Evolutionary conservation across 2,329 filamentous ascomycete genomes (phyloP).

Genomic region (Microdochium trichocladiopsis): DNA sequence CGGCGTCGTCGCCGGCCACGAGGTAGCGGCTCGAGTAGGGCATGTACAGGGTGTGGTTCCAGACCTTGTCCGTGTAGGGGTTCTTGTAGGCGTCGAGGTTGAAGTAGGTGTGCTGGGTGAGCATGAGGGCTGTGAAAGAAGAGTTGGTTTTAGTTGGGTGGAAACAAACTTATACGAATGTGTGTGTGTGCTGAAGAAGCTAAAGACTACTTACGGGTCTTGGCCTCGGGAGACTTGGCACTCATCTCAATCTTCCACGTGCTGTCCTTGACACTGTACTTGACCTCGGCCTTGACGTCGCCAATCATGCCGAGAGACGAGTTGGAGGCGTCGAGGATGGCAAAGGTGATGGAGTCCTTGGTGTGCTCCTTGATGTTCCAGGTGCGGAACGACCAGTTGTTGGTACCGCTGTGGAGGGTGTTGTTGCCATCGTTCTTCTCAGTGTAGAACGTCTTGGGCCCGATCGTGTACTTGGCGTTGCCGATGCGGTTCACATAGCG

Average conservation of each 20-base stretch:
- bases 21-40: slow-evolving; percentile 55
- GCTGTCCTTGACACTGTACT: slow-evolving; percentile 51
- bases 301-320: slow-evolving; percentile 56
- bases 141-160: slow-evolving; percentile 9
- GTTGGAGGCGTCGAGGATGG: slow-evolving; percentile 51
- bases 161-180: background rate
- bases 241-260: slow-evolving; percentile 55
- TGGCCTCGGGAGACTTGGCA: slow-evolving; percentile 42
- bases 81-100: slow-evolving; percentile 60
- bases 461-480: slow-evolving; percentile 47
- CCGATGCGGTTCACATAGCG: slow-evolving; percentile 60
- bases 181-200: background rate
- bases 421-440: slow-evolving; percentile 46
- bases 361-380: slow-evolving; percentile 53
- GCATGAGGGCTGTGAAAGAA: slow-evolving; percentile 42
- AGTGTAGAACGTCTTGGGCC: slow-evolving; percentile 43
- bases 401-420: slow-evolving; percentile 50
- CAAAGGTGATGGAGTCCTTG: slow-evolving; percentile 55
- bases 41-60: slow-evolving; percentile 56
- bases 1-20: slow-evolving; percentile 44
- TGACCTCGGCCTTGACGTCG: slow-evolving; percentile 52
- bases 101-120: slow-evolving; percentile 62
- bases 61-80: slow-evolving; percentile 43
- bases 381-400: slow-evolving; percentile 57
- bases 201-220: slow-evolving; percentile 26